These are phyloP conservation scores for Amphicarpaea edgeworthii DNA, from an alignment of 306 rosid species.

Conservation along the genomic window DNA sequence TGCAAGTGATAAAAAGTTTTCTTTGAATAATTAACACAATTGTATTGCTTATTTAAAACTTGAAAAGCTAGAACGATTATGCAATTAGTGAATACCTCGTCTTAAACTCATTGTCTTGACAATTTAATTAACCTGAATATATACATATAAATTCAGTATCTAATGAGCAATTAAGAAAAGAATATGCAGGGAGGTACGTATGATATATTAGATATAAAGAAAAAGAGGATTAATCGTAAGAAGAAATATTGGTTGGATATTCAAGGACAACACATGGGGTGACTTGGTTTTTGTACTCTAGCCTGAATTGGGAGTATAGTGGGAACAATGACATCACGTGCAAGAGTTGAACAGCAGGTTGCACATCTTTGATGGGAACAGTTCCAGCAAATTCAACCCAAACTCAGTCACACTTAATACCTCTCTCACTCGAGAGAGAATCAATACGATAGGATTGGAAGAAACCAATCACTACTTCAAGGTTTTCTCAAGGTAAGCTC, in stretches of 20 bases:
- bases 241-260: slow-evolving; percentile 53
- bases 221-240: not conserved
- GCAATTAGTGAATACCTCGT: too few species aligned
- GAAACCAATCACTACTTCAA: too few species aligned
- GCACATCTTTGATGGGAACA: slow-evolving; percentile 47
- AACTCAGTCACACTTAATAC: slow-evolving; percentile 7
- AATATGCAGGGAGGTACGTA: not conserved
- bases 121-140: too few species aligned
- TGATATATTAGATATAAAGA: too few species aligned
- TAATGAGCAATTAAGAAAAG: not conserved
- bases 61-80: too few species aligned
- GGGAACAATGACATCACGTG: slow-evolving; percentile 47
- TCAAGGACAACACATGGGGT: slow-evolving; percentile 52
- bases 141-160: not conserved
- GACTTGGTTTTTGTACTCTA: slow-evolving; percentile 47
- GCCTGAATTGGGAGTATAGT: slow-evolving; percentile 48
- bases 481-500: too few species aligned
- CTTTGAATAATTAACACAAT: too few species aligned
- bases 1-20: too few species aligned
- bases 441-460: too few species aligned
- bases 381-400: slow-evolving; percentile 41
- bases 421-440: too few species aligned
- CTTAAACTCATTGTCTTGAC: too few species aligned
- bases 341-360: slow-evolving; percentile 1
- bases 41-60: too few species aligned